Evolutionary conservation across 176 grass and related monocot species (phyloP).

Genomic region (Olyra latifolia): DNA sequence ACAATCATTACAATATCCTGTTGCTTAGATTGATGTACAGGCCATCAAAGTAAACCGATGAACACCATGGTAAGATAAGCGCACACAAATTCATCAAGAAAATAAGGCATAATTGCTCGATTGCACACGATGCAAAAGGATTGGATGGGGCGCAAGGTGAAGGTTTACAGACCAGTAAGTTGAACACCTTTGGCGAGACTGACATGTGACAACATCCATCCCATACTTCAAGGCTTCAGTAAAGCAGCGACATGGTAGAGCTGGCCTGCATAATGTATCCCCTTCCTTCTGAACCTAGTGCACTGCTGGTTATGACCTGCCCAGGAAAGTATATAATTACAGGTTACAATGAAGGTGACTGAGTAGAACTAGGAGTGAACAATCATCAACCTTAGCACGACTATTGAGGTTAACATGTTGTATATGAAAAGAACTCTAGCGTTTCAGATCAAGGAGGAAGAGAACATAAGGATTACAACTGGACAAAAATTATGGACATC

Average conservation of each 20-base stretch:
- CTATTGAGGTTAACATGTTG: neutral
- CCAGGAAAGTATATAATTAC: neutral
- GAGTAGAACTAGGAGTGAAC: neutral
- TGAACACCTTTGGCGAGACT: neutral
- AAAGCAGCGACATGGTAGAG: neutral
- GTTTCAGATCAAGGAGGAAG: neutral
- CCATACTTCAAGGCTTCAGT: neutral
- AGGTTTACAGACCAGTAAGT: neutral
- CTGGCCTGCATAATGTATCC: neutral
- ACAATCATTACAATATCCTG: neutral
- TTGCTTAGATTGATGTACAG: neutral
- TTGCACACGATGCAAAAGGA: neutral
- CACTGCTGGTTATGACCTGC: neutral
- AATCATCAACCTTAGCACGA: neutral
- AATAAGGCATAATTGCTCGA: neutral
- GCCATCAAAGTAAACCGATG: neutral
- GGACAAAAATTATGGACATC: slow-evolving; percentile 8
- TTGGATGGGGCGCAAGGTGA: neutral
- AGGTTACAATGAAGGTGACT: neutral
- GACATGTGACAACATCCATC: neutral
- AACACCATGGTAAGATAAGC: neutral
- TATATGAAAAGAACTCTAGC: neutral
- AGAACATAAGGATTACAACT: neutral
- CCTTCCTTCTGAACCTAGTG: neutral
- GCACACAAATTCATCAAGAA: neutral